Evolutionary conservation across 176 grass and related monocot genomes (phyloP), one percentile per base, ranked within the genome.

Genomic region (Ananas comosus): DNA sequence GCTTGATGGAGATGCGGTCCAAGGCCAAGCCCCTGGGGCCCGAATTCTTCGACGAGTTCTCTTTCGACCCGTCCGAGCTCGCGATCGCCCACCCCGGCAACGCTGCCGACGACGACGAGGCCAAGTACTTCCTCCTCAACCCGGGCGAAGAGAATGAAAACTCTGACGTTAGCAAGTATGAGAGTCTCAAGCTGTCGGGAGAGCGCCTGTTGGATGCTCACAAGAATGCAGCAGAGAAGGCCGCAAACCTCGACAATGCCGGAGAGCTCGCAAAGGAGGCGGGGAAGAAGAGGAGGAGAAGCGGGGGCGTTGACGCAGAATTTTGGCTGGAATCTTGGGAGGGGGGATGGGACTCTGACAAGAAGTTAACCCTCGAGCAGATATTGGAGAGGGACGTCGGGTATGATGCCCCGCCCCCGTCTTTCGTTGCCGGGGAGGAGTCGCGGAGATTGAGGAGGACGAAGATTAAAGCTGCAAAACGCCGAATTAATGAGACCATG

Each of bases 381-480:
- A 53, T 91, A 63, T 50, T 80, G 49, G 70, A 85, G 69, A 75
- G 85, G 48, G 79, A 96, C 29, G 64, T 96, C 13, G 93, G 93
- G 59, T 96, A 79, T 80, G 83, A 96, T 67, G 86, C 81, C 47
- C 83, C 84, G 80, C 93, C 89, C 0, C 93, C 86, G 24, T 92
- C 89, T 12, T 96, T 92, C 81, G 66, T 83, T 81, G 67, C 79
- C 56, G 71, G 80, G 67, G 1, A 86, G 48, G 58, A 96, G 71
- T 25, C 66, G 67, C 59, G 81, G 71, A 85, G 81, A 74, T 23
- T 49, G 42, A 85, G 93, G 74, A 92, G 81, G 84, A 81, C 51
- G 11, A 91, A 73, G n/a, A 96, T 96, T 52, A 77, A 85, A 82
- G 76, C 83, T 81, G 93, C 93, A 11, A 96, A 90, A 58, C 58